Percentiles rank a stretch among this genome's conserved stretches.
Conservation (phyloP, 108 stramenopile genomes). For the Seminavis robusta region DNA sequence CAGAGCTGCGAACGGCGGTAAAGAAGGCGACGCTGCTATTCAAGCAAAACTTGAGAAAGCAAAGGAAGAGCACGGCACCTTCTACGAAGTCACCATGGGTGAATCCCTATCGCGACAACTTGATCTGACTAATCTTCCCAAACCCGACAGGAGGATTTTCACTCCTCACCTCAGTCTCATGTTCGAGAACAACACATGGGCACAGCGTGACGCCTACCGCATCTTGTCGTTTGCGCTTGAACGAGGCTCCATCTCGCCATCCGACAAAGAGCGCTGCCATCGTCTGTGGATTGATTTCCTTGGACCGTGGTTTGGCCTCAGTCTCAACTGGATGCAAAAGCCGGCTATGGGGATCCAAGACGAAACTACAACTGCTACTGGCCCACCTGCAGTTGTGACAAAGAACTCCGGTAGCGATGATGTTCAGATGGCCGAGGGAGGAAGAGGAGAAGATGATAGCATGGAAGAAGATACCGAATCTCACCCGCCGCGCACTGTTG, state of each 20-base stretch:
- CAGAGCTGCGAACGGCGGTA: slow-evolving; percentile 68
- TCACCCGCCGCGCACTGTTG: slow-evolving; percentile 34
- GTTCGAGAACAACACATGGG: slow-evolving; percentile 68
- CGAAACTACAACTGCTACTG: slow-evolving; percentile 2
- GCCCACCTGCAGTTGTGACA: slow-evolving; percentile 11
- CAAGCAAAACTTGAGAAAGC: slow-evolving; percentile 74
- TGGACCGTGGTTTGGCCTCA: slow-evolving; percentile 79
- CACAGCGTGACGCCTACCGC: slow-evolving; percentile 78
- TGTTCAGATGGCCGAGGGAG: slow-evolving; percentile 25
- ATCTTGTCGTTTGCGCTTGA: slow-evolving; percentile 82
- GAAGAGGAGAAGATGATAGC: slow-evolving; percentile 48
- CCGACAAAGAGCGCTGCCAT: slow-evolving; percentile 82
- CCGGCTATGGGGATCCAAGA: slow-evolving; percentile 57
- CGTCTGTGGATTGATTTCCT: slow-evolving; percentile 85
- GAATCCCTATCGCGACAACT: slow-evolving; percentile 37
- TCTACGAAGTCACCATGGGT: slow-evolving; percentile 84
- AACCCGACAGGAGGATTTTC: slow-evolving; percentile 70
- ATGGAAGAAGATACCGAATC: slow-evolving; percentile 51
- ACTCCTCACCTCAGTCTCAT: slow-evolving; percentile 80
- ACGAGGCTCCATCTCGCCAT: slow-evolving; percentile 67
- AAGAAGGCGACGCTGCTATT: slow-evolving; percentile 67
- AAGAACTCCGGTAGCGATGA: too few relatives aligned
- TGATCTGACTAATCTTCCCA: slow-evolving; percentile 72
- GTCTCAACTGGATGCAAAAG: slow-evolving; percentile 67
- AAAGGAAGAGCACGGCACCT: slow-evolving; percentile 82